Percentiles rank a stretch among this genome's conserved stretches.
phyloP scores from a whole-genome alignment of 768 basidiomycete species.

The Butyriboletus loyo region DNA sequence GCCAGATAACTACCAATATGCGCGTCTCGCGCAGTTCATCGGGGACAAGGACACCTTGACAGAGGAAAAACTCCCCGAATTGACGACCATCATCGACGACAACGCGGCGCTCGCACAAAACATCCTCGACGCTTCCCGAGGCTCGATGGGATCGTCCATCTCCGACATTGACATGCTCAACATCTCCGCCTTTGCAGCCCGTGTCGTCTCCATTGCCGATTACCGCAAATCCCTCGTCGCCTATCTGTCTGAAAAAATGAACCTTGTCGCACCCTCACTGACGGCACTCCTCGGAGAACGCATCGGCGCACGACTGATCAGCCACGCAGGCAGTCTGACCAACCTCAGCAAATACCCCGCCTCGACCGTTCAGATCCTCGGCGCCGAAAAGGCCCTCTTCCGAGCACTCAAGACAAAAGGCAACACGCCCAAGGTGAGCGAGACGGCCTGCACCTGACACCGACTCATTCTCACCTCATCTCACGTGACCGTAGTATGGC shows the following conservation, averaged over 20 bases:
- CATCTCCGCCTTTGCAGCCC: slow-evolving; percentile 84
- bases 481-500: slow-evolving; percentile 66
- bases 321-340: slow-evolving; percentile 93
- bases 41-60: slow-evolving; percentile 81
- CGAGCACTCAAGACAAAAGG: slow-evolving; percentile 97
- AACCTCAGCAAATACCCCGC: slow-evolving; percentile 98
- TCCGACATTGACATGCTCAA: slow-evolving; percentile 94
- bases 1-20: slow-evolving; percentile 92
- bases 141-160: slow-evolving; percentile 92
- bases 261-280: slow-evolving; percentile 90
- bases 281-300: slow-evolving; percentile 90
- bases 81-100: slow-evolving; percentile 79
- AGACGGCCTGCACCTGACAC: neutral
- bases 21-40: slow-evolving; percentile 79
- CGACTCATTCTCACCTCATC: neutral
- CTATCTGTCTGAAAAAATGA: slow-evolving; percentile 96
- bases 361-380: slow-evolving; percentile 95
- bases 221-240: slow-evolving; percentile 88
- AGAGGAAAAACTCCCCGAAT: slow-evolving; percentile 76
- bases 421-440: slow-evolving; percentile 86
- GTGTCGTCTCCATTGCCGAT: slow-evolving; percentile 88
- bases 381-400: slow-evolving; percentile 98
- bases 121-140: slow-evolving; percentile 89
- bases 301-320: slow-evolving; percentile 89
- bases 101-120: slow-evolving; percentile 86